These are phyloP conservation scores for Xylariales sp. DNA, from an alignment of 2,329 filamentous ascomycete genomes.

Conservation along the genomic window DNA sequence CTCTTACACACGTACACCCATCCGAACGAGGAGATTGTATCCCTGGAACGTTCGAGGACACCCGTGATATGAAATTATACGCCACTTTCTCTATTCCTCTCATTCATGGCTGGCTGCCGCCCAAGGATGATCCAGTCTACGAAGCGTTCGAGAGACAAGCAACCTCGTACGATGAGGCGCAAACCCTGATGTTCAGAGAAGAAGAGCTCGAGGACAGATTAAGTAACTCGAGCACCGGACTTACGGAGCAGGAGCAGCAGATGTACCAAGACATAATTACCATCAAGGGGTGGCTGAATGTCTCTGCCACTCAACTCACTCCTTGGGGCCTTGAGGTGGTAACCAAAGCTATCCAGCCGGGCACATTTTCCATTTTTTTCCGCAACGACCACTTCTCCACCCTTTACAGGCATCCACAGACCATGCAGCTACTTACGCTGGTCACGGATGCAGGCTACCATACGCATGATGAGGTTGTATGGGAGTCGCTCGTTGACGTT, in stretches of 20 bases:
- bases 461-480: constrained; percentile 84
- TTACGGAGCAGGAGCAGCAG: constrained; percentile 70
- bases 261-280: constrained; percentile 76
- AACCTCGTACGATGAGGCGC: constrained; percentile 84
- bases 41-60: constrained; percentile 79
- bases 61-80: constrained; percentile 85
- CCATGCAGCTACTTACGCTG: constrained; percentile 69
- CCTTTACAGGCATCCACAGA: constrained; percentile 80
- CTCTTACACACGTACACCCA: constrained; percentile 48
- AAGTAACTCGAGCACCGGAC: constrained; percentile 46
- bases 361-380: constrained; percentile 85
- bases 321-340: constrained; percentile 74
- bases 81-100: constrained; percentile 83
- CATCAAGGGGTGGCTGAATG: constrained; percentile 77
- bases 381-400: constrained; percentile 97
- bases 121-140: constrained; percentile 60
- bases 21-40: constrained; percentile 43
- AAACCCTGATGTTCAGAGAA: constrained; percentile 82
- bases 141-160: constrained; percentile 69
- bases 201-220: constrained; percentile 84
- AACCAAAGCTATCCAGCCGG: constrained; percentile 63
- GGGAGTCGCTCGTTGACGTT: constrained; percentile 89
- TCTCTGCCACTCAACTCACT: constrained; percentile 83
- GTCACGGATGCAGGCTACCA: constrained; percentile 93
- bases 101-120: constrained; percentile 88